Evolutionary conservation across 78 protist genomes (phyloP), one percentile per base, ranked within the genome.

Genomic region (Dictyostelium citrinum): DNA sequence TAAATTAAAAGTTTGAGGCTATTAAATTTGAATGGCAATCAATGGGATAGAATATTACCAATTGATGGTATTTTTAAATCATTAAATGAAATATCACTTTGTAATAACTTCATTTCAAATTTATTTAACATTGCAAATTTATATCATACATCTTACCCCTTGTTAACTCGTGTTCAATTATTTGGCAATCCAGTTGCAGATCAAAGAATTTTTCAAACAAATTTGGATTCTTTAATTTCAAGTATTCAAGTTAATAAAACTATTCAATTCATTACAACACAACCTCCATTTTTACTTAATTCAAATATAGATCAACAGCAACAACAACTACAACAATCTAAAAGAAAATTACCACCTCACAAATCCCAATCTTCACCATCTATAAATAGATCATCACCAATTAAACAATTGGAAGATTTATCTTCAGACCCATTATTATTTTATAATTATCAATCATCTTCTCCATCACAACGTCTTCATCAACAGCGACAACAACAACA

Each of bases 21-120:
- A 60, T 61, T 85, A 55, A 85, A 85, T 85, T 67, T 85, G 39
- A 85, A 80, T 85, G 78, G 78, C 6, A 85, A 85, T 60, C 82
- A 85, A 74, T 85, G 92, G 92, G 92, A 85, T 77, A 74, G 92
- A 85, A 85, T 85, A 0, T 39, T 76, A 14, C 92, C 92, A 51
- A 85, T 85, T 68, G 80, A 61, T 75, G 92, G 92, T 9, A 68
- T 81, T 61, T 85, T 85, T 39, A 51, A 85, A 61, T 76, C 76
- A 20, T 71, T 85, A 45, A 31, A 14, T 51, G 92, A 85, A 29
- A 17, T 85, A 24, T 85, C 92, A 74, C 45, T 85, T 14, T 85
- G 83, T 37, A 74, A 76, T 31, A 85, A 85, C 27, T 55, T 60
- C 41, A 85, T 85, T 10, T 22, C 84, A 5, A 85, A 85, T 58